phyloP scores from a whole-genome alignment of 805 yeast species.

The Geotrichum ghanense region DNA sequence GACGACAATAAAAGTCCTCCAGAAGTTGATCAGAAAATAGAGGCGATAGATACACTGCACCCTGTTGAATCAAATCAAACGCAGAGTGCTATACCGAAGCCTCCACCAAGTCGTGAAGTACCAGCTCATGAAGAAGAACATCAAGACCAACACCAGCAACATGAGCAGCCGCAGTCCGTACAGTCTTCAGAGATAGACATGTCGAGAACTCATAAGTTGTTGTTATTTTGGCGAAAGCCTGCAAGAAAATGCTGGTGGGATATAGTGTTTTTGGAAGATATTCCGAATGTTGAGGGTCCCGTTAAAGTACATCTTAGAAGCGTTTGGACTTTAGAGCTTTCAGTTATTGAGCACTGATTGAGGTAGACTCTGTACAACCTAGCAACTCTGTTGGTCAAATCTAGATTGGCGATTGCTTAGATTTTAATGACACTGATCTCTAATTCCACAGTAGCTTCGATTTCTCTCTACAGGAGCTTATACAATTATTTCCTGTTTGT shows the following conservation, averaged over 20 bases:
- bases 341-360: slow-evolving; percentile 59
- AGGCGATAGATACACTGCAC: not conserved
- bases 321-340: slow-evolving; percentile 93
- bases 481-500: no score
- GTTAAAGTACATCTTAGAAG: slow-evolving; percentile 78
- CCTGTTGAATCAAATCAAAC: not conserved
- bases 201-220: slow-evolving; percentile 43
- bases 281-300: slow-evolving; percentile 24
- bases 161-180: no score
- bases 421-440: no score
- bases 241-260: slow-evolving; percentile 99
- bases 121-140: not conserved
- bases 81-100: not conserved
- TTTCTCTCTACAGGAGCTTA: no score
- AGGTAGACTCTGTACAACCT: not conserved
- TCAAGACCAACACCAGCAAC: not conserved
- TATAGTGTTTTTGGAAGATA: slow-evolving; percentile 26
- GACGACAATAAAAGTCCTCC: not conserved
- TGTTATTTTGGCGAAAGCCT: slow-evolving; percentile 93
- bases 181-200: slow-evolving; percentile 10
- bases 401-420: no score
- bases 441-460: no score
- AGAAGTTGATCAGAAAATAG: not conserved
- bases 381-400: no score
- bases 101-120: not conserved